Evolutionary conservation across 1,139 yeast species (phyloP).

Genomic region (Debaryomycetaceae sp.): DNA sequence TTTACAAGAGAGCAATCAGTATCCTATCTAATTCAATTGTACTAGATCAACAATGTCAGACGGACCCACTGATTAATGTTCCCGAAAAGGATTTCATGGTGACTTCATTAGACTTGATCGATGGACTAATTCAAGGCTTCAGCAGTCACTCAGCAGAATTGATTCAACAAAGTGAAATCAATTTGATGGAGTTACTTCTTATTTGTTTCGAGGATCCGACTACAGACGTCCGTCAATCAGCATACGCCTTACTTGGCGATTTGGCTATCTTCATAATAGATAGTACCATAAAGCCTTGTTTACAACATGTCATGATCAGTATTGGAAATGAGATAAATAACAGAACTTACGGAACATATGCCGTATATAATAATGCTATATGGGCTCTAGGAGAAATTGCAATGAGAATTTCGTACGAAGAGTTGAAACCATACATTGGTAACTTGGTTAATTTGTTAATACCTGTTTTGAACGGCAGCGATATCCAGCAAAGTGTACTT

Average conservation of each 20-base stretch:
- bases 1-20: constrained; percentile 74
- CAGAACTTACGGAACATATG: constrained; percentile 47
- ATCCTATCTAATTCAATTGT: constrained; percentile 69
- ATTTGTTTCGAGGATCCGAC: constrained; percentile 73
- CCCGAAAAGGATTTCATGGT: constrained; percentile 92
- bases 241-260: constrained; percentile 89
- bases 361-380: constrained; percentile 83
- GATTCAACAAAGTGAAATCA: constrained; percentile 36
- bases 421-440: constrained; percentile 57
- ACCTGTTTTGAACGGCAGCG: constrained; percentile 58
- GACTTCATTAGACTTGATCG: constrained; percentile 83
- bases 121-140: constrained; percentile 89
- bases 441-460: constrained; percentile 62
- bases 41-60: constrained; percentile 59
- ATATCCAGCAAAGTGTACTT: constrained; percentile 60
- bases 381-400: constrained; percentile 93
- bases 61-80: constrained; percentile 65
- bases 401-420: constrained; percentile 50
- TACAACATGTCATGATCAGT: constrained; percentile 57
- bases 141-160: constrained; percentile 61
- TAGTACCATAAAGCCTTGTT: constrained; percentile 50
- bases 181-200: constrained; percentile 62
- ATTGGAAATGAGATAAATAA: constrained; percentile 67
- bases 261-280: constrained; percentile 64
- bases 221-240: constrained; percentile 88